Evolutionary conservation across 2,329 filamentous ascomycete species (phyloP).

Genomic region (Nectriaceae sp.): DNA sequence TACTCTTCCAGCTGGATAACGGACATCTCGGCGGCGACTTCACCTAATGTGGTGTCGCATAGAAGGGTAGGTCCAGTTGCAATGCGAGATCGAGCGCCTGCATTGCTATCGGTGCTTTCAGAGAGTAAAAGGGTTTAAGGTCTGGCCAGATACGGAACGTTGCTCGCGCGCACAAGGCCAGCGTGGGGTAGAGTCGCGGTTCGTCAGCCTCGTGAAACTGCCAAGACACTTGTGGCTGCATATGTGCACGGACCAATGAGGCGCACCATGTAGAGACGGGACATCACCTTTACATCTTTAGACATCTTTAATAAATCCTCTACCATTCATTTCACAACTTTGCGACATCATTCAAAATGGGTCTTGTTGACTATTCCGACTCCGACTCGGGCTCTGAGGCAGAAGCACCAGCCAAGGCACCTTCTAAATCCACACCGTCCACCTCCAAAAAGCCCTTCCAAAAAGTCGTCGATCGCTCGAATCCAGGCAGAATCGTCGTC

Average conservation of each 20-base stretch:
- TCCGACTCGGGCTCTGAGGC: slow-evolving; percentile 73
- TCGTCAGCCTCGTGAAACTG: slow-evolving; percentile 21
- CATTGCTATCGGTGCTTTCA: slow-evolving; percentile 18
- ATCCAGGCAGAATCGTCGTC: slow-evolving; percentile 82
- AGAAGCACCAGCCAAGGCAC: slow-evolving; percentile 30
- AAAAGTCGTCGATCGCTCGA: slow-evolving; percentile 79
- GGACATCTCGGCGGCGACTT: slow-evolving; percentile 32
- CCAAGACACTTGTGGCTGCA: slow-evolving; percentile 20
- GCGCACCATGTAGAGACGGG: not conserved
- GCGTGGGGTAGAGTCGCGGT: slow-evolving; percentile 12
- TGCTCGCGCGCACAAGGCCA: slow-evolving; percentile 11
- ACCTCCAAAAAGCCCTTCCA: slow-evolving; percentile 65
- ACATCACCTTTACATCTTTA: not conserved
- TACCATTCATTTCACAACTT: not conserved
- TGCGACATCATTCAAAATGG: slow-evolving; percentile 54
- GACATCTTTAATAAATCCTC: no score
- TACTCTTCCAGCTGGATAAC: slow-evolving; percentile 43
- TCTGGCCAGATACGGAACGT: slow-evolving; percentile 5
- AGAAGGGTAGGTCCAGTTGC: not conserved
- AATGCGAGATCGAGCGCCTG: slow-evolving; percentile 9
- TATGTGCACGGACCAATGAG: slow-evolving; percentile 14
- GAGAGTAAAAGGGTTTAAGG: not conserved
- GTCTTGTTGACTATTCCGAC: slow-evolving; percentile 81
- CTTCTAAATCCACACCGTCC: slow-evolving; percentile 31
- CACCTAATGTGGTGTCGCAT: slow-evolving; percentile 6